These are phyloP conservation scores for Omphalea diandra DNA, from an alignment of 441 rosid genomes.

Conservation along the genomic window DNA sequence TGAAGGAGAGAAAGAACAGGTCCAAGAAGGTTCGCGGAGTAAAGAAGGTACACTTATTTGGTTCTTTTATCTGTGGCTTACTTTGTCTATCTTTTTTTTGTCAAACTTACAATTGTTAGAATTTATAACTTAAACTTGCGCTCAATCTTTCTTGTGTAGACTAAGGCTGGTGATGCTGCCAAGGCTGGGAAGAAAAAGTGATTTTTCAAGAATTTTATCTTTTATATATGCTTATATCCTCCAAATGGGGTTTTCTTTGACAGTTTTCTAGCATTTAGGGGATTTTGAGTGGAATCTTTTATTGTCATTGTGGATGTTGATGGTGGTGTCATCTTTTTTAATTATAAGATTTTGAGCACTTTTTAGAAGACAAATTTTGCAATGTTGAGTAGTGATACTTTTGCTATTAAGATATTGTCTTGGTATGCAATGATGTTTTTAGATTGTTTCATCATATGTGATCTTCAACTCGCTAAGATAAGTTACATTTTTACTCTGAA, in stretches of 20 bases:
- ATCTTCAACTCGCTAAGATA: too few relatives aligned
- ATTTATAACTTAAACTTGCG: not conserved
- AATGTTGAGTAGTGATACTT: not conserved
- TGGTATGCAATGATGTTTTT: too few relatives aligned
- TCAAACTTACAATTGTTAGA: too few relatives aligned
- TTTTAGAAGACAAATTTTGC: slow-evolving; percentile 20
- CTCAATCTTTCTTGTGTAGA: slow-evolving; percentile 39
- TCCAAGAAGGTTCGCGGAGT: slow-evolving; percentile 89
- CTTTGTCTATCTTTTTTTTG: too few relatives aligned
- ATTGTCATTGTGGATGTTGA: slow-evolving; percentile 16
- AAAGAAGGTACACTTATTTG: slow-evolving; percentile 53
- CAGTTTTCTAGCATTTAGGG: slow-evolving; percentile 24
- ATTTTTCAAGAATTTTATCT: slow-evolving; percentile 20
- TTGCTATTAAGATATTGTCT: not conserved
- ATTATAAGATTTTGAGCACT: slow-evolving; percentile 25
- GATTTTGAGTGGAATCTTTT: slow-evolving; percentile 24
- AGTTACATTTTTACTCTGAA: too few relatives aligned
- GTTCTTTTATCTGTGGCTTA: not conserved
- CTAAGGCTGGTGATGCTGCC: slow-evolving; percentile 79
- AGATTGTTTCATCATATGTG: too few relatives aligned
- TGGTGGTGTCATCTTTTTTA: slow-evolving; percentile 14
- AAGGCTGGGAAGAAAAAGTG: slow-evolving; percentile 87
- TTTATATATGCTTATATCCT: slow-evolving; percentile 3
- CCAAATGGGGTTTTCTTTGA: slow-evolving; percentile 8
- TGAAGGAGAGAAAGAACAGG: slow-evolving; percentile 89